Evolutionary conservation across 2,329 filamentous ascomycete species (phyloP).

Genomic region (Monosporascus sp.): DNA sequence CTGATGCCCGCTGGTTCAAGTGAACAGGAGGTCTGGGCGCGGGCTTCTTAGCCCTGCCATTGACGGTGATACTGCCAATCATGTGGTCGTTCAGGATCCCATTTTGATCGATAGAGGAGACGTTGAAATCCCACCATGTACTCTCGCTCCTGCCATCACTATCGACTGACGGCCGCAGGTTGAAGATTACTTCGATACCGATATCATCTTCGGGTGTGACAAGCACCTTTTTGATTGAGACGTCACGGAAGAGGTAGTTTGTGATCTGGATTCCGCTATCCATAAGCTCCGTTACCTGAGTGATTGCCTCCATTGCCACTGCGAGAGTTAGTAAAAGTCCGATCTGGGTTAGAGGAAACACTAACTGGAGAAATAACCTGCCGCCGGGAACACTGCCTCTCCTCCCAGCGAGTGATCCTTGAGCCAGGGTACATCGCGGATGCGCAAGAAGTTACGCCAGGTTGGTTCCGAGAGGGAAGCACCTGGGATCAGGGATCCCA

Average conservation of each 20-base stretch:
- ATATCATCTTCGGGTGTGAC: constrained; percentile 24
- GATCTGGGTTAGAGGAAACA: too few species aligned
- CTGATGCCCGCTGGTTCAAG: constrained; percentile 15
- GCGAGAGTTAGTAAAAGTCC: too few species aligned
- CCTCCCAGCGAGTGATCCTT: constrained; percentile 14
- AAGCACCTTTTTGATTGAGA: constrained; percentile 25
- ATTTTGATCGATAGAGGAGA: too few species aligned
- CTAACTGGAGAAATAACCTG: constrained; percentile 11
- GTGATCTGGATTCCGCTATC: constrained; percentile 7
- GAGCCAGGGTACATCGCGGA: constrained; percentile 11
- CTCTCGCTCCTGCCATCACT: too few species aligned
- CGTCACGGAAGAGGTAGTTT: constrained; percentile 19
- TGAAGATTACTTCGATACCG: constrained; percentile 22
- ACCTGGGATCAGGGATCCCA: constrained; percentile 12
- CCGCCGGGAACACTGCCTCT: constrained; percentile 15
- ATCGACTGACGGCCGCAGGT: constrained; percentile 3
- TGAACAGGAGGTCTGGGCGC: constrained; percentile 8
- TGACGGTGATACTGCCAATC: constrained; percentile 19
- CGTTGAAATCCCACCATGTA: too few species aligned
- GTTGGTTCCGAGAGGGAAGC: constrained; percentile 7
- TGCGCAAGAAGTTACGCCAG: constrained; percentile 18
- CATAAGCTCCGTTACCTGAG: constrained; percentile 10
- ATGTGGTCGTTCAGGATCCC: constrained; percentile 18
- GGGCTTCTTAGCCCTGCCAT: constrained; percentile 3
- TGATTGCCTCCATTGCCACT: constrained; percentile 16